Evolutionary conservation across 768 basidiomycete genomes (phyloP).

Genomic region (Xanthoconium stramineum): DNA sequence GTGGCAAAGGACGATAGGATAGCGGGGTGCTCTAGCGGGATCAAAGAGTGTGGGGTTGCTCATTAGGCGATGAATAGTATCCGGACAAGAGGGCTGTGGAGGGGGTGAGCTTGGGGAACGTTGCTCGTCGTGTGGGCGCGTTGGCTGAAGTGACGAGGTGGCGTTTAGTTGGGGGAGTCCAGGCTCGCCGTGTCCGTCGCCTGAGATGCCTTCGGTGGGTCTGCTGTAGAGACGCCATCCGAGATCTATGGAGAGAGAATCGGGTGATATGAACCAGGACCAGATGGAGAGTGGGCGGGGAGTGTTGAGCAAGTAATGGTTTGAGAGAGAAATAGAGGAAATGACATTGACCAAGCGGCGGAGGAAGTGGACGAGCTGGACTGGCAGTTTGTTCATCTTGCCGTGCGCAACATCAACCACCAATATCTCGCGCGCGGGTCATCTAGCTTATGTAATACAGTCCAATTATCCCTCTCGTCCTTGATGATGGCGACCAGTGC

Average conservation of each 20-base stretch:
- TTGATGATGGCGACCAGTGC: no score
- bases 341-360: slow-evolving; percentile 66
- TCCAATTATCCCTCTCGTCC: no score
- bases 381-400: slow-evolving; percentile 29
- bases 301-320: slow-evolving; percentile 33
- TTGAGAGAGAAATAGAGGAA: slow-evolving; percentile 66
- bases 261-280: slow-evolving; percentile 14
- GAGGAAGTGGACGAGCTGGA: slow-evolving; percentile 51
- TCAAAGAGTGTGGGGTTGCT: slow-evolving; percentile 75
- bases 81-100: slow-evolving; percentile 8
- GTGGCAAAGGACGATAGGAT: slow-evolving; percentile 94
- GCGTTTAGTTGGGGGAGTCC: neutral
- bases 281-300: neutral
- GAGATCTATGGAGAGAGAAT: neutral
- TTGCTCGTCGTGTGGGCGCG: slow-evolving; percentile 10
- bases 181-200: neutral
- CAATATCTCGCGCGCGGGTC: no score
- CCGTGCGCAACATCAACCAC: neutral
- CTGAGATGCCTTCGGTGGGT: neutral
- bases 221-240: neutral
- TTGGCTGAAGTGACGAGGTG: slow-evolving; percentile 2
- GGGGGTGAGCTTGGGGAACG: neutral
- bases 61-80: slow-evolving; percentile 65
- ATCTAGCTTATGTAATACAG: slow-evolving; percentile 10
- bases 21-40: slow-evolving; percentile 74